Evolutionary conservation across 768 basidiomycete species (phyloP), one percentile per base, ranked within the genome.

Genomic region (Xerocomellus chrysenteron): DNA sequence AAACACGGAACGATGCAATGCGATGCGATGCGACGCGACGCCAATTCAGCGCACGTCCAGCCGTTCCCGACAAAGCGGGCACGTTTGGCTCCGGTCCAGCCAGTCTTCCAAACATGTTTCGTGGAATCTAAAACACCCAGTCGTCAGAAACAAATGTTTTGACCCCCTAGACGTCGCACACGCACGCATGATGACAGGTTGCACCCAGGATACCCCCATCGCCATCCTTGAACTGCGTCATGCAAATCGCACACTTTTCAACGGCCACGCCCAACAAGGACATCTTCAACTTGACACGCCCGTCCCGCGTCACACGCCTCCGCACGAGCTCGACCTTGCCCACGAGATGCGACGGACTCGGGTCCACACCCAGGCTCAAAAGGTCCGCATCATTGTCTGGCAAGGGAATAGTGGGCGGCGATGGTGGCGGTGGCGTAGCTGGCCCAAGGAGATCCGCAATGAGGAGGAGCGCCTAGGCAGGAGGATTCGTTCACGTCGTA

Each of bases 221-320:
- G 17, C 72, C 80, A 9, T 73, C 76, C 71, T 76, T 83, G 73
- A 89, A 92, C 71, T 86, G 86, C 46, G 78, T 80, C 67, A 90
- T 73, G 67, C 90, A 92, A 48, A 90, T 85, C 40, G 84, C 80
- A 69, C 90, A 92, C 64, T 82, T 82, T 59, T 86, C 82, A 35
- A 92, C 88, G 1, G 76, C 64, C 14, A 80, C 74, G 39, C 85
- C 90, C 19, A 88, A 72, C 48, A 91, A 67, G 9, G 78, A 75
- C 47, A 90, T 70, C 74, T 90, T 92, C 44, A 89, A 63, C 74
- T 90, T 91, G 52, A 84, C 76, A 42, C 84, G 84, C 6, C 89
- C 88, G 62, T 88, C 81, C 59, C 75, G 75, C 47, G 81, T 82
- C 47, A 78, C 77, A 24, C 89, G 79, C 50, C 81, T 76, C 21